These are phyloP conservation scores for Plectosphaerella plurivora DNA, from an alignment of 2,329 filamentous ascomycete genomes.

Conservation along the genomic window DNA sequence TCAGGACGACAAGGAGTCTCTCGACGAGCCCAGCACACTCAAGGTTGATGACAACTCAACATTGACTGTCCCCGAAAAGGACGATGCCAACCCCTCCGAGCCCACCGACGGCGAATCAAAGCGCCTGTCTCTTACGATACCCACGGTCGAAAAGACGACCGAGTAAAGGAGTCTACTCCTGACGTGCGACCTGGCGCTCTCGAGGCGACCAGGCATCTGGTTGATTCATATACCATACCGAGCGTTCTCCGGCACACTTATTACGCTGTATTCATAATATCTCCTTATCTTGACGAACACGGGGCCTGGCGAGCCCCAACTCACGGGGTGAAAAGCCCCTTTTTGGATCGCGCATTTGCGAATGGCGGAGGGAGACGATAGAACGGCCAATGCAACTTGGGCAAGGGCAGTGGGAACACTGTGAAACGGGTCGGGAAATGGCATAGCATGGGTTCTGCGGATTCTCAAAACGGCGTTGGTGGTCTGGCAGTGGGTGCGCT, in stretches of 20 bases:
- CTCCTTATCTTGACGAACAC: too few species aligned
- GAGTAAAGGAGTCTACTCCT: not conserved
- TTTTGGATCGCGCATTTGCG: not conserved
- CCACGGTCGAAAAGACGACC: not conserved
- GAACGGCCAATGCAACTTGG: not conserved
- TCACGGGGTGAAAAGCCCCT: not conserved
- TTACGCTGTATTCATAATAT: not conserved
- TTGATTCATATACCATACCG: not conserved
- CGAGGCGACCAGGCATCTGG: too few species aligned
- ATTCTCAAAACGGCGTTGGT: not conserved
- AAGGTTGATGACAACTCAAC: not conserved
- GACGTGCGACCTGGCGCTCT: too few species aligned
- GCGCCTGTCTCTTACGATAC: constrained; percentile 5
- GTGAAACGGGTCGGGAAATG: not conserved
- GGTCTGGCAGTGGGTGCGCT: not conserved
- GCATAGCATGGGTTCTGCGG: not conserved
- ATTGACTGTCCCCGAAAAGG: not conserved
- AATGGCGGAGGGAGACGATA: not conserved
- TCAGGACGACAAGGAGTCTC: not conserved
- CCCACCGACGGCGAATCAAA: not conserved
- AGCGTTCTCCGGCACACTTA: not conserved
- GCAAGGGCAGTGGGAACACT: not conserved
- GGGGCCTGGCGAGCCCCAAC: too few species aligned
- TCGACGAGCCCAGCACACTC: not conserved
- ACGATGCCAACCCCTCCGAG: not conserved